phyloP scores from a whole-genome alignment of 1,139 yeast genomes.

The Yamadazyma aaseri region DNA sequence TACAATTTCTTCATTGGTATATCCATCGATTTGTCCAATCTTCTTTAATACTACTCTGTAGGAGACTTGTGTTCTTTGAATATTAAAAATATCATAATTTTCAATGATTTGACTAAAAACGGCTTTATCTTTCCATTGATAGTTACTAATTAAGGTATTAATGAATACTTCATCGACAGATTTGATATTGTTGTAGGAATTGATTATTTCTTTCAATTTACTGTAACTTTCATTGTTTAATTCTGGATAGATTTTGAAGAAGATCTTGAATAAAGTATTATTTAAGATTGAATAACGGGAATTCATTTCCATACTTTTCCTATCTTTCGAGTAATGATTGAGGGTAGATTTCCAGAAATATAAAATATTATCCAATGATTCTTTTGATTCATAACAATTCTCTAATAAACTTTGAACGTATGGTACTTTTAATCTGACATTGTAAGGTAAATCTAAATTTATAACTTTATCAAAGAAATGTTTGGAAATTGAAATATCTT shows the following conservation, averaged over 20 bases:
- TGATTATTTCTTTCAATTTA: constrained; percentile 57
- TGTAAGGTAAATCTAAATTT: constrained; percentile 66
- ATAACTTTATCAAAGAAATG: constrained; percentile 74
- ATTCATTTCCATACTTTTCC: constrained; percentile 29
- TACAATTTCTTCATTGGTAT: constrained; percentile 54
- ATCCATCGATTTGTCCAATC: constrained; percentile 58
- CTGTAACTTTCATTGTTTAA: constrained; percentile 57
- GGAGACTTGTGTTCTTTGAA: constrained; percentile 67
- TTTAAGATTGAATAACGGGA: constrained; percentile 69
- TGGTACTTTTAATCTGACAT: constrained; percentile 71
- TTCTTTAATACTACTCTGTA: constrained; percentile 77
- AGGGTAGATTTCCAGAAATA: constrained; percentile 68
- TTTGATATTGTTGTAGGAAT: constrained; percentile 55
- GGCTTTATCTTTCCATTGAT: constrained; percentile 65
- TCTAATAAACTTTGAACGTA: constrained; percentile 66
- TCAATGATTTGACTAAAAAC: constrained; percentile 65
- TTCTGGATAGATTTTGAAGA: constrained; percentile 59
- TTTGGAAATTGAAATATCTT: constrained; percentile 69
- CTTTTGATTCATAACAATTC: constrained; percentile 58
- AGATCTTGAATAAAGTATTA: constrained; percentile 64
- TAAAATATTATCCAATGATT: constrained; percentile 57
- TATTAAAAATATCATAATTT: constrained; percentile 58
- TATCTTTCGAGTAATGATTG: constrained; percentile 48
- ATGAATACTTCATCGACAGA: constrained; percentile 73
- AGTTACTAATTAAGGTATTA: constrained; percentile 72